Conservation (phyloP, 176 grass and related monocot genomes). For the Carex cristatella region DNA sequence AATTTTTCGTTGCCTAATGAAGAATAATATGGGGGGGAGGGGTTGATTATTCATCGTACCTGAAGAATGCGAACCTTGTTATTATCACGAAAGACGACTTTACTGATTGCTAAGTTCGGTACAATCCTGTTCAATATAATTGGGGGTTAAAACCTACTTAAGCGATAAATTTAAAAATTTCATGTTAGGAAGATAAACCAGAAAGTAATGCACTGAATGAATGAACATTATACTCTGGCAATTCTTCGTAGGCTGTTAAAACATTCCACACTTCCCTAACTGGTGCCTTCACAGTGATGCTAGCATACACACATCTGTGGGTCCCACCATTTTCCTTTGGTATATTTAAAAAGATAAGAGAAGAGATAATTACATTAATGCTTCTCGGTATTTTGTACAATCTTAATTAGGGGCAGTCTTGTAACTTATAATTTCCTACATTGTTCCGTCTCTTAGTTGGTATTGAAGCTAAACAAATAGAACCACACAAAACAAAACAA, state of each 20-base stretch:
- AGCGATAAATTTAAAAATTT: constrained; percentile 14
- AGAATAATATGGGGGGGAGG: background rate
- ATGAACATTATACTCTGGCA: constrained; percentile 68
- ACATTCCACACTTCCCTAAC: constrained; percentile 94
- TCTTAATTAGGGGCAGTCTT: background rate
- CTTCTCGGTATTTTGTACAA: background rate
- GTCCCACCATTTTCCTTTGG: constrained; percentile 89
- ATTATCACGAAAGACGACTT: constrained; percentile 84
- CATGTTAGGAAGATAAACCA: constrained; percentile 17
- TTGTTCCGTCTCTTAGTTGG: background rate
- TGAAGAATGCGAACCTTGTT: constrained; percentile 97
- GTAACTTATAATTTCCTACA: background rate
- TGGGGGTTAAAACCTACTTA: constrained; percentile 31
- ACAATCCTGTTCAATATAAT: constrained; percentile 58
- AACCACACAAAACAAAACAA: background rate
- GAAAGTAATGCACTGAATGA: constrained; percentile 17
- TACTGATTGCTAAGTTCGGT: constrained; percentile 93
- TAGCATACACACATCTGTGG: constrained; percentile 88
- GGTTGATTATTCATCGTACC: constrained; percentile 29
- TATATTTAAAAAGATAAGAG: constrained; percentile 7
- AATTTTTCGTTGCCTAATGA: background rate
- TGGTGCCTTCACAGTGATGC: constrained; percentile 89
- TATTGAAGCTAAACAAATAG: background rate
- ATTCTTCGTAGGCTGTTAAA: constrained; percentile 80
- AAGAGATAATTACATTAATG: constrained; percentile 27